phyloP scores from a whole-genome alignment of 2,329 filamentous ascomycete species.

The Didymellaceae sp. region DNA sequence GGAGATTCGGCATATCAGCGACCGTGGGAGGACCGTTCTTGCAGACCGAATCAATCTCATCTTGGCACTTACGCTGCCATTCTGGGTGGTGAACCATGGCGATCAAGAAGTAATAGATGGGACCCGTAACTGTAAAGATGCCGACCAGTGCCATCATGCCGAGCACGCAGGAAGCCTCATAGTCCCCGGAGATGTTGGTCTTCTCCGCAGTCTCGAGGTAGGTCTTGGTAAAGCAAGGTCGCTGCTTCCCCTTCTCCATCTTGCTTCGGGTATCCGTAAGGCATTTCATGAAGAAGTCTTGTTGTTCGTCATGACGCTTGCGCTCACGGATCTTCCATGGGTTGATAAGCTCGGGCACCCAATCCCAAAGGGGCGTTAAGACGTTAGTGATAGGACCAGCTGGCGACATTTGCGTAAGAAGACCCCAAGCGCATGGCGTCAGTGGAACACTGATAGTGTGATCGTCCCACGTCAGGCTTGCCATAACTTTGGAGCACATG shows the following conservation, averaged over 20 bases:
- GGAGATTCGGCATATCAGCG: slow-evolving; percentile 51
- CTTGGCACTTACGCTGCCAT: slow-evolving; percentile 45
- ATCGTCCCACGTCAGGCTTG: slow-evolving; percentile 62
- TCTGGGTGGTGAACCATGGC: slow-evolving; percentile 47
- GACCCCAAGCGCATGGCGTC: slow-evolving; percentile 61
- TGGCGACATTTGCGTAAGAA: slow-evolving; percentile 64
- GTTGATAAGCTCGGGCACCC: slow-evolving; percentile 56
- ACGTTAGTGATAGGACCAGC: slow-evolving; percentile 65
- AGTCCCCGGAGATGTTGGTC: slow-evolving; percentile 47
- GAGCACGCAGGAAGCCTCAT: slow-evolving; percentile 49
- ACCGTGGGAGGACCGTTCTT: slow-evolving; percentile 37
- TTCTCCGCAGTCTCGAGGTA: slow-evolving; percentile 50
- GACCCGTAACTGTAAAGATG: slow-evolving; percentile 49
- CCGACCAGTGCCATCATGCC: slow-evolving; percentile 50
- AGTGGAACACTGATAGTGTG: slow-evolving; percentile 56
- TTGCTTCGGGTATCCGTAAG: slow-evolving; percentile 46
- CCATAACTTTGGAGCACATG: slow-evolving; percentile 65
- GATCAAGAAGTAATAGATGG: slow-evolving; percentile 48
- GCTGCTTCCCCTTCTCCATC: slow-evolving; percentile 43
- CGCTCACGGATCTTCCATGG: slow-evolving; percentile 62
- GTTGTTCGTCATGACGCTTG: slow-evolving; percentile 61
- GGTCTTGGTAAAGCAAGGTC: slow-evolving; percentile 41
- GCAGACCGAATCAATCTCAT: slow-evolving; percentile 42
- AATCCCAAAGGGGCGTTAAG: slow-evolving; percentile 61
- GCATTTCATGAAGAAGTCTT: slow-evolving; percentile 61